Evolutionary conservation across 768 basidiomycete genomes (phyloP).

Genomic region (Gelatoporia subvermispora): DNA sequence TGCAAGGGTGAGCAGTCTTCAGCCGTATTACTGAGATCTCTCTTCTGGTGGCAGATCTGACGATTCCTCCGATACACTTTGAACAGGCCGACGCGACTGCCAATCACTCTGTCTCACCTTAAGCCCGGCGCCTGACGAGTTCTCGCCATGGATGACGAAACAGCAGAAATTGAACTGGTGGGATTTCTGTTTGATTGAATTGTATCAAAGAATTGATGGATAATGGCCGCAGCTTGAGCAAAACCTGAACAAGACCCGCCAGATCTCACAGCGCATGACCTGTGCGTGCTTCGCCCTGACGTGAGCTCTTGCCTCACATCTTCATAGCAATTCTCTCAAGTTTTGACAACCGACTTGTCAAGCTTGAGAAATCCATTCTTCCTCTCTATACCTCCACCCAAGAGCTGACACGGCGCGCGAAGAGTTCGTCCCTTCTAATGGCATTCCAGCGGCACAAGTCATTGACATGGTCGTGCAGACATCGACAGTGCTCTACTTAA

Average conservation of each 20-base stretch:
- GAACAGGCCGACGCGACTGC: too few species aligned
- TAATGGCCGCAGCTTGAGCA: slow-evolving; percentile 63
- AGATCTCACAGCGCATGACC: slow-evolving; percentile 83
- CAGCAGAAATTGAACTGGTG: slow-evolving; percentile 73
- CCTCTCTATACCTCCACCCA: slow-evolving; percentile 81
- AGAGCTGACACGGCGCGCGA: slow-evolving; percentile 62
- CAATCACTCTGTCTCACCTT: too few species aligned
- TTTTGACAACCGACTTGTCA: slow-evolving; percentile 77
- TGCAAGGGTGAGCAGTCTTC: too few species aligned
- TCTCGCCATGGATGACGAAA: slow-evolving; percentile 49
- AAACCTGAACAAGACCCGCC: slow-evolving; percentile 80
- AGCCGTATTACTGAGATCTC: too few species aligned
- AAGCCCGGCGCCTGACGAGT: not conserved
- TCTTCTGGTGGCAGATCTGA: too few species aligned
- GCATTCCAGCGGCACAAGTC: too few species aligned
- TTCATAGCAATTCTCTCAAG: slow-evolving; percentile 70
- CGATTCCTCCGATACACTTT: too few species aligned
- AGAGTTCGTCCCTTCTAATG: slow-evolving; percentile 40
- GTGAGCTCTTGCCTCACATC: slow-evolving; percentile 1
- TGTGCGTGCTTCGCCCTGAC: slow-evolving; percentile 39
- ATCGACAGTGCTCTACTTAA: slow-evolving; percentile 75
- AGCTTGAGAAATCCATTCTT: slow-evolving; percentile 80
- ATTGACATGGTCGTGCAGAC: slow-evolving; percentile 37
- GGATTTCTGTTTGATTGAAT: not conserved
- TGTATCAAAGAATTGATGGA: not conserved